These are phyloP conservation scores for Starmerella sirachaensis DNA, from an alignment of 805 yeast genomes.

Conservation along the genomic window DNA sequence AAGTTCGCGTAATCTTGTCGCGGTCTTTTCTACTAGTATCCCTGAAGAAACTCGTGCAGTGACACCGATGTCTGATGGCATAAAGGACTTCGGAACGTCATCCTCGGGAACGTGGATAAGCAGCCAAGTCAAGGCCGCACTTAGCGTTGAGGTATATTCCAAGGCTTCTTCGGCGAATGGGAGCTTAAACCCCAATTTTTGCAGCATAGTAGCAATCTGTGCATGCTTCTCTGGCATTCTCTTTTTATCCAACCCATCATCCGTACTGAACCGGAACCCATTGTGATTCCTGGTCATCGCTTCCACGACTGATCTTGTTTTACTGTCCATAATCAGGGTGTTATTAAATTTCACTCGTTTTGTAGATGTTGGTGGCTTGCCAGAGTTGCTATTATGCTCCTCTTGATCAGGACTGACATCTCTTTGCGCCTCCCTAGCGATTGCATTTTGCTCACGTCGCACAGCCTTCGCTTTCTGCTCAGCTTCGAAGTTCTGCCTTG, in stretches of 20 bases:
- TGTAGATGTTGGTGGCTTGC: background rate
- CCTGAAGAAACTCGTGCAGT: slow-evolving; percentile 36
- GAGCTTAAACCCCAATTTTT: slow-evolving; percentile 51
- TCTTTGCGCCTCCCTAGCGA: slow-evolving; percentile 12
- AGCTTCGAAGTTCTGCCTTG: slow-evolving; percentile 9
- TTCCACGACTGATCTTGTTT: slow-evolving; percentile 53
- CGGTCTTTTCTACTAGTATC: slow-evolving; percentile 43
- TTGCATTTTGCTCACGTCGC: slow-evolving; percentile 9
- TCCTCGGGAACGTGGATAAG: slow-evolving; percentile 88
- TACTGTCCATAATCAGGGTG: slow-evolving; percentile 48
- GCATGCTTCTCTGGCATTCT: slow-evolving; percentile 5
- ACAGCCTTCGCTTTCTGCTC: slow-evolving; percentile 7
- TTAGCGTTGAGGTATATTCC: slow-evolving; percentile 37
- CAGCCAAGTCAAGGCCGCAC: slow-evolving; percentile 59
- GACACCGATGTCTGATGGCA: slow-evolving; percentile 26
- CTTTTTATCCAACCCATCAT: slow-evolving; percentile 20
- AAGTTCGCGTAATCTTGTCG: slow-evolving; percentile 46
- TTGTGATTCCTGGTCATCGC: slow-evolving; percentile 34
- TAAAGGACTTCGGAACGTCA: slow-evolving; percentile 53
- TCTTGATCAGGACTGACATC: background rate
- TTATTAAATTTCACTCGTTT: slow-evolving; percentile 29
- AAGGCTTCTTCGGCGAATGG: slow-evolving; percentile 64
- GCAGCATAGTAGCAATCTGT: slow-evolving; percentile 27
- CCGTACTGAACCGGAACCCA: slow-evolving; percentile 34
- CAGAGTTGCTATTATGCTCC: background rate